Base-by-base conservation (phyloP, 2,329 filamentous ascomycete species). In the Simplicillium sp. region DNA sequence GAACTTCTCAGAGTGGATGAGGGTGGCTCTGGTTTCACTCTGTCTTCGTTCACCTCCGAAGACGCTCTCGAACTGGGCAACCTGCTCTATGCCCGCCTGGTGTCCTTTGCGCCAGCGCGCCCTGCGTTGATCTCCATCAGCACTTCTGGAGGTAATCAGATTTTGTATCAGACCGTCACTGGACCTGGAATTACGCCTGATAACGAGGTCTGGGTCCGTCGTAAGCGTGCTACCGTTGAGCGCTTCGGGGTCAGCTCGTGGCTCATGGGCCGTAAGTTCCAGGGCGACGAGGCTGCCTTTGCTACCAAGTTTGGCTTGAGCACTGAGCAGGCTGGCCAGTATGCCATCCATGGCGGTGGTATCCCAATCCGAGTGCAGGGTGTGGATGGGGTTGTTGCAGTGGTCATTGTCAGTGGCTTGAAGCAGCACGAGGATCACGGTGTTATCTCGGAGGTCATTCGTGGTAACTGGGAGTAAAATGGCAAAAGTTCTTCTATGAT, bases 381-480 rank as follows among this genome's bases (percentile, higher is more conserved):
- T 0, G 82, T 89, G 1, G 84, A 89, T 62, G 85, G 84, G 1
- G 64, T 87, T 3, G 79, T 88, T 8, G 85, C 76, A 1, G 80
- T 87, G 1, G 77, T 88, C 17, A 77, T 88, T 14, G 82, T 90
- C 1, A 84, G 79, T 53, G 86, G 85, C 4, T 58, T 90, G 57
- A 82, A 80, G 65, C 82, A 88, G 60, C 70, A 84, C 51, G 75
- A 88, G 63, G 84, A 89, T 58, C 86, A 92, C 59, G 77, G 77
- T 8, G 75, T 88, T 31, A 78, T 90, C 53, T 73, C 84, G 1
- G 82, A 88, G 56, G 77, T 77, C 1, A 67, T 88, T 34, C 68
- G 68, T 50, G 72, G 76, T 20, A 61, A 68, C 42, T 71, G 68
- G 67, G 52, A 44, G 14, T 45, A 33, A 43, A 15, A 28, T 12